phyloP scores from a whole-genome alignment of 2,329 filamentous ascomycete genomes.

The Aspergillus melleus region DNA sequence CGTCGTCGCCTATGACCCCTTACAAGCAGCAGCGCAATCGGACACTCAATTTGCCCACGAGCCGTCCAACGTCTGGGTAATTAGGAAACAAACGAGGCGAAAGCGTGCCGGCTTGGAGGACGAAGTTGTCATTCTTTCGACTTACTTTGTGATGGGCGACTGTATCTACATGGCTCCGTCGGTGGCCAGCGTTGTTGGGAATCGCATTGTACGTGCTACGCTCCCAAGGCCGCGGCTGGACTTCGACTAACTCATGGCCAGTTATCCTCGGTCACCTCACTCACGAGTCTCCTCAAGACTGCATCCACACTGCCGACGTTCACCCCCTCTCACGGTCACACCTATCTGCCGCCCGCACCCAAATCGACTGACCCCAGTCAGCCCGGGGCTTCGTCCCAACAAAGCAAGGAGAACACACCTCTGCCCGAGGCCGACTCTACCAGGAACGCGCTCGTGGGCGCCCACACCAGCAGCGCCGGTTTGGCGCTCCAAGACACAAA shows the following conservation, averaged over 20 bases:
- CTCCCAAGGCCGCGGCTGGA: neutral
- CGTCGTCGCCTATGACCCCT: conserved; percentile 59
- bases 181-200: conserved; percentile 58
- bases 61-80: conserved; percentile 57
- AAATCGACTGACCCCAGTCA: conserved; percentile 39
- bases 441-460: conserved; percentile 28
- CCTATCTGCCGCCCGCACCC: conserved; percentile 54
- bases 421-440: conserved; percentile 41
- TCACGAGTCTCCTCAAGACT: conserved; percentile 56
- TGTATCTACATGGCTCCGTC: conserved; percentile 63
- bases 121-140: conserved; percentile 55
- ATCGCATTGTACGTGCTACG: conserved; percentile 48
- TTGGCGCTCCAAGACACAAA: conserved; percentile 38
- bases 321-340: conserved; percentile 60
- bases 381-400: conserved; percentile 38
- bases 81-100: conserved; percentile 58
- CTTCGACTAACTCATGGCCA: conserved; percentile 26
- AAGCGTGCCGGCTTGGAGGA: conserved; percentile 46
- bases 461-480: conserved; percentile 20
- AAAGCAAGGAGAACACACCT: conserved; percentile 52
- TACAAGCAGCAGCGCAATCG: conserved; percentile 46
- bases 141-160: conserved; percentile 62
- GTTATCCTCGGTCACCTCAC: conserved; percentile 56
- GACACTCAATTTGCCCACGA: conserved; percentile 45
- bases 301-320: conserved; percentile 57